Evolutionary conservation across 164 flowering plant species (phyloP), one percentile per base, ranked within the genome.

Genomic region (Piper betle): DNA sequence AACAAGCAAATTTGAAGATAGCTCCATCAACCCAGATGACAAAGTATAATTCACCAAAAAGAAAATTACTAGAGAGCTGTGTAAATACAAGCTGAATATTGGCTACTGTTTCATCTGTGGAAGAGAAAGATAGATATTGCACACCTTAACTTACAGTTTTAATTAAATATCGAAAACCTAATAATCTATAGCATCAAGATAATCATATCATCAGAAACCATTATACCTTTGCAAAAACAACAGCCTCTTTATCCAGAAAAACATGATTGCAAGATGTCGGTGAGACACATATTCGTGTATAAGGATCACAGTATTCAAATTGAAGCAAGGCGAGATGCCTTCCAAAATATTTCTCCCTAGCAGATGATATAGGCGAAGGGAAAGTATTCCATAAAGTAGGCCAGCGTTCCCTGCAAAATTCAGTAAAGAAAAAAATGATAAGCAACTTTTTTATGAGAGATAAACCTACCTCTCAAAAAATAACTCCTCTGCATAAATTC

Each of bases 241-340:
- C 57, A 52, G 64, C 37, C 40, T 76, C 65, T 64, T 66, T 74
- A 63, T 78, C 80, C 20, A 84, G 38, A 37, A 84, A 62, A 4
- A 84, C 6, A 57, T 76, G 74, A 58, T 66, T 69, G 72, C 53
- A 67, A 61, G 79, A 71, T 38, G 43, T 75, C 10, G 74, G 54
- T 17, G 50, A 56, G 20, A 15, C 40, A 18, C 65, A 63, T 19
- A 72, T 66, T 16, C 37, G n/a, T 61, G 41, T 63, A 2, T 55
- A 59, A 8, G 87, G 86, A 69, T 86, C 83, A 42, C 38, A 41
- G 72, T 72, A 84, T 63, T 77, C 80, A 68, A 86, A 82, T 71
- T 80, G 84, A 39, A 55, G 75, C 61, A 81, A n/a, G 12, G 80
- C 75, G 37, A 66, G 67, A 37, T 52, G 79, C 62, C 87, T 70